Conservation (phyloP, 2,329 filamentous ascomycete species). For the Monosporascus sp. region DNA sequence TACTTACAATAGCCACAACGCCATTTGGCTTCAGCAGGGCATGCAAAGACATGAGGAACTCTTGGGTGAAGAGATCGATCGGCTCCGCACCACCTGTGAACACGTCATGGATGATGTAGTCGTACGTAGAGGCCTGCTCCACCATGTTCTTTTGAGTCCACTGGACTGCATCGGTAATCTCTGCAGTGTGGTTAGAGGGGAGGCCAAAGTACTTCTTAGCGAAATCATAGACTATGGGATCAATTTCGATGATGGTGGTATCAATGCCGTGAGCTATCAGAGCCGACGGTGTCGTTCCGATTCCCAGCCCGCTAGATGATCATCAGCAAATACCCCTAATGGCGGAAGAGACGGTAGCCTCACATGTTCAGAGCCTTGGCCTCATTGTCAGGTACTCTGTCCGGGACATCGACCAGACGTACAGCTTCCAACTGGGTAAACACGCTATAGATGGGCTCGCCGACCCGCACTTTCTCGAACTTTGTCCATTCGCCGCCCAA, state of each 20-base stretch:
- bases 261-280: constrained; percentile 82
- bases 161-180: constrained; percentile 75
- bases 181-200: constrained; percentile 68
- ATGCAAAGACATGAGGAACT: constrained; percentile 71
- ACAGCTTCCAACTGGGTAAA: constrained; percentile 94
- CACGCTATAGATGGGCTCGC: constrained; percentile 91
- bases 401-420: constrained; percentile 62
- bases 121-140: constrained; percentile 50
- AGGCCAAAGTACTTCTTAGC: constrained; percentile 79
- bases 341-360: constrained; percentile 27
- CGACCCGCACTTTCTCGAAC: constrained; percentile 47
- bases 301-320: constrained; percentile 68
- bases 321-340: constrained; percentile 7
- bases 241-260: constrained; percentile 92
- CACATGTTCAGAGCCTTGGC: constrained; percentile 82
- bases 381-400: constrained; percentile 51
- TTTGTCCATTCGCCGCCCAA: constrained; percentile 86
- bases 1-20: constrained; percentile 75
- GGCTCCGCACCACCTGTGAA: constrained; percentile 96
- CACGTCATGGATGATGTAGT: constrained; percentile 96
- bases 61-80: constrained; percentile 76
- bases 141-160: constrained; percentile 50
- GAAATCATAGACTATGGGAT: constrained; percentile 81
- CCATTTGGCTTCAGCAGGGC: constrained; percentile 70
- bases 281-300: constrained; percentile 85